phyloP scores from a whole-genome alignment of 2,329 filamentous ascomycete genomes.

The Colletotrichum horii region DNA sequence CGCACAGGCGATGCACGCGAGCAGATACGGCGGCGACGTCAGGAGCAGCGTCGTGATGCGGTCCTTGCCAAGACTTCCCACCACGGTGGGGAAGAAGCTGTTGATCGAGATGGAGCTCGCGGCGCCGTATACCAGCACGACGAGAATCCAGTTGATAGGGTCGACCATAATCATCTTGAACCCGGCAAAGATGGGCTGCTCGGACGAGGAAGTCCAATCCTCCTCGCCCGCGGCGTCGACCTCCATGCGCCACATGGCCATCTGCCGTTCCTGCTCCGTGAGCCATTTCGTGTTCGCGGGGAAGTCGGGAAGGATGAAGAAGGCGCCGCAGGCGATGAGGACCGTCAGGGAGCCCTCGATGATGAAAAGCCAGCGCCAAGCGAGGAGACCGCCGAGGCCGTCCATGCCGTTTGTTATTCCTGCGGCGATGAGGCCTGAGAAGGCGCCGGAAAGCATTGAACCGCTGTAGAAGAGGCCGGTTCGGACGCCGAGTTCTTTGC shows the following conservation, averaged over 20 bases:
- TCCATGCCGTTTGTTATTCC: constrained; percentile 22
- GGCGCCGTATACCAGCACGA: constrained; percentile 23
- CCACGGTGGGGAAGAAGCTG: constrained; percentile 29
- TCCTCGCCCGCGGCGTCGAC: constrained; percentile 26
- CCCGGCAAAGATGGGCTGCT: constrained; percentile 23
- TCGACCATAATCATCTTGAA: constrained; percentile 24
- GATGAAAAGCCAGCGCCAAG: constrained; percentile 60
- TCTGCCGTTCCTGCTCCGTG: constrained; percentile 22
- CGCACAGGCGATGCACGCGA: constrained; percentile 38
- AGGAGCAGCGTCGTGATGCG: constrained; percentile 47
- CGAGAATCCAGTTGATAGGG: constrained; percentile 26
- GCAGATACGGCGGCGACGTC: constrained; percentile 46
- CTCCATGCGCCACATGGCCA: constrained; percentile 26
- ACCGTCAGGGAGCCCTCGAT: constrained; percentile 34
- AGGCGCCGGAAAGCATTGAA: constrained; percentile 26
- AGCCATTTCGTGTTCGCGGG: constrained; percentile 42
- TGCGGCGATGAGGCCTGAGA: constrained; percentile 25
- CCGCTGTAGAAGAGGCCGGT: constrained; percentile 20
- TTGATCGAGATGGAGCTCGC: constrained; percentile 24
- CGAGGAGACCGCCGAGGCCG: constrained; percentile 1
- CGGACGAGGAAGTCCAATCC: constrained; percentile 22
- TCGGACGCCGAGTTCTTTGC: constrained; percentile 14
- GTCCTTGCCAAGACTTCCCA: constrained; percentile 3
- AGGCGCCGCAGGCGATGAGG: constrained; percentile 47
- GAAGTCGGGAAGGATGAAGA: constrained; percentile 34